Percentiles rank a stretch among this genome's conserved stretches.
Evolutionary conservation across 1,139 yeast genomes (phyloP).

Genomic region (Geotrichum bryndzae): DNA sequence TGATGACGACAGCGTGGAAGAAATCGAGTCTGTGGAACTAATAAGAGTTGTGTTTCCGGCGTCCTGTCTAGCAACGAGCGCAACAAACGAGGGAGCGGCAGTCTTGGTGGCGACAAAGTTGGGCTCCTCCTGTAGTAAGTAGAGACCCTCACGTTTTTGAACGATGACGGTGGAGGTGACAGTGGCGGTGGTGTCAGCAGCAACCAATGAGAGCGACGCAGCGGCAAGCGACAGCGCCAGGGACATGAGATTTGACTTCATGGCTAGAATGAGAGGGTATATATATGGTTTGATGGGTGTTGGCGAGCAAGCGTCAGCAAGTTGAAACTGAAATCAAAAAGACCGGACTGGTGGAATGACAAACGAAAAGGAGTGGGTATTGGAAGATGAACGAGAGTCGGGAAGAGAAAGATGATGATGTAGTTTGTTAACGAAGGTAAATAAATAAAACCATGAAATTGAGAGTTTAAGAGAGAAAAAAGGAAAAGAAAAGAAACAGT

Average conservation of each 20-base stretch:
- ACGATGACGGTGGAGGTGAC: not conserved
- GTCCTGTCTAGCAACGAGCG: slow-evolving; percentile 1
- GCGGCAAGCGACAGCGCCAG: not conserved
- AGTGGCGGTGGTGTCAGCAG: not conserved
- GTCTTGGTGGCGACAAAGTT: not conserved
- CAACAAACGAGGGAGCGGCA: not conserved
- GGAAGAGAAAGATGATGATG: not conserved
- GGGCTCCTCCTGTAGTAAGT: not conserved
- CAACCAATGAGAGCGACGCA: not conserved
- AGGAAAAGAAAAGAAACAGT: too few species aligned
- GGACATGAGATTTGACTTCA: not conserved
- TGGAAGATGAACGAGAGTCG: not conserved
- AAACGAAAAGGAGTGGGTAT: not conserved
- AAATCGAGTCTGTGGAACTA: not conserved
- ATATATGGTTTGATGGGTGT: not conserved
- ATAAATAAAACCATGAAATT: too few species aligned
- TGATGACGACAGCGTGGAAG: not conserved
- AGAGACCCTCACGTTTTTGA: not conserved
- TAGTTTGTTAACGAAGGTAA: too few species aligned
- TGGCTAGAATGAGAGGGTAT: not conserved
- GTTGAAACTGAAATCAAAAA: too few species aligned
- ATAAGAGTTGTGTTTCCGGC: not conserved
- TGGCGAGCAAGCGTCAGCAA: too few species aligned
- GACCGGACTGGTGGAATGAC: not conserved
- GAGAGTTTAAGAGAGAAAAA: too few species aligned